Evolutionary conservation across 306 rosid genomes (phyloP), one percentile per base, ranked within the genome.

Genomic region (Lablab purpureus): DNA sequence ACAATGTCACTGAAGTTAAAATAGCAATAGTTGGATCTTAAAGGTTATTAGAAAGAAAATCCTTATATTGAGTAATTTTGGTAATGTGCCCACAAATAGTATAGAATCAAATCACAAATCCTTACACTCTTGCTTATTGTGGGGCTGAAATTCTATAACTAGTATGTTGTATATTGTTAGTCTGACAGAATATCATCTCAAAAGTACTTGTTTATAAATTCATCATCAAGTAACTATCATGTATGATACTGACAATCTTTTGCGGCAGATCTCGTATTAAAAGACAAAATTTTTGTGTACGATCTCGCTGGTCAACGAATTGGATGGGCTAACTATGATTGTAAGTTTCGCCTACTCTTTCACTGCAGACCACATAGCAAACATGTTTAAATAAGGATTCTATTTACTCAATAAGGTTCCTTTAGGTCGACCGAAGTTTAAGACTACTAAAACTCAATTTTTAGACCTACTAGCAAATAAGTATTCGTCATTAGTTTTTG

Each of bases 261-360:
- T 78, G 76, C 54, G 68, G 74, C 96, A 95, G 99, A 95, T 82
- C 93, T 95, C 67, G 94, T 93, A 68, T 81, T 95, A 4, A 95
- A 93, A 80, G 98, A 95, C 88, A 89, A 87, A 85, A 91, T 93
- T 28, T 80, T 95, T 41, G 91, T 95, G 62, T 95, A 95, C 54
- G 98, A 95, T 89, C 85, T 95, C 77, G 93, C 83, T 50, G 79
- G 86, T 71, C 93, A 86, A 80, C 92, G 93, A 73, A 88, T 95
- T 37, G 99, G 99, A 76, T 95, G 99, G 99, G 71, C 91, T 6
- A 84, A 89, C 84, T 95, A 93, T 76, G 91, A 95, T 85, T 95
- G 98, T 95, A 84, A 95, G 99, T 91, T 81, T 80, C 69, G 34
- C 28, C 21, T 11, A 68, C 62, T 46, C 75, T 78, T n/a, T 7